Base-by-base conservation (phyloP, 192 early-diverging fungal species). In the Entrophospora sp. region DNA sequence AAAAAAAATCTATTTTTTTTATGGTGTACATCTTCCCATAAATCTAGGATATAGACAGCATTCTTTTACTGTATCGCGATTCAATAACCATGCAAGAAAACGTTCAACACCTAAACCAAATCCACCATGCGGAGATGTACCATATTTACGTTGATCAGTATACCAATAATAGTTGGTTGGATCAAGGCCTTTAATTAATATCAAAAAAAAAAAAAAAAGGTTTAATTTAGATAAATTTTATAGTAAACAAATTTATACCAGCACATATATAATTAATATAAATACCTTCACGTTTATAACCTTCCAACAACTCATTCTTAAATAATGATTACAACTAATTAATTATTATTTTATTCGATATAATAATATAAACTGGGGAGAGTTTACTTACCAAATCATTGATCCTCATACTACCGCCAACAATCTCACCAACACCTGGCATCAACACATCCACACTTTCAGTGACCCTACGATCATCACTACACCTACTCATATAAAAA, bases 81-180 rank as follows among this genome's bases (percentile, higher is more conserved):
- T 86, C 58, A 93, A 81, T 67, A 99, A 69, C 97, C 97, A 99
- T 27, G 95, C 97, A 52, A 99, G 73, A 80, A 94, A 96, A 28
- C 97, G 88, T 74, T 99, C 97, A 31, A 98, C 70, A 65, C 97
- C 97, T 42, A 99, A 86, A 44, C 97, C 97, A 72, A 91, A 99
- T 22, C 97, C 97, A 70, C 95, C 97, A 66, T 98, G 95, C 64
- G 94, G 91, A 67, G 85, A 85, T 18, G 94, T 88, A 38, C 97
- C 96, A 75, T 94, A 99, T 82, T 97, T 98, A 79, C 97, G 90
- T 81, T 98, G 97, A 62, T 99, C 97, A 40, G 94, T 93, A 79
- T 87, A 91, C 97, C 97, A 99, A 83, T 98, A 97, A 84, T 99
- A 99, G 25, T 95, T 93, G 2, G 77, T 70, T 18, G 94, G 89